A percentile compares a stretch with the other conserved stretches of the same genome.
phyloP scores from a whole-genome alignment of 345 rosid species.

The sweet orange (Citrus sinensis) region DVS_A1.0 CM039165.1:33911001-33911500 shows the following conservation, averaged over 20 bases:
- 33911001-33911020: too few relatives aligned
- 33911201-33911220: neutral
- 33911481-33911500: slow-evolving; percentile 52
- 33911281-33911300: slow-evolving; percentile 35
- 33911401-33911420: slow-evolving; percentile 73
- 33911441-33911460: slow-evolving; percentile 30
- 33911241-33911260: slow-evolving; percentile 48
- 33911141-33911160: neutral
- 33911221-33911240: slow-evolving; percentile 37
- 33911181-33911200: neutral
- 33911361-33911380: slow-evolving; percentile 74
- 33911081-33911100: neutral
- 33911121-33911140: neutral
- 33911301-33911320: slow-evolving; percentile 57
- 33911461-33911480: slow-evolving; percentile 39
- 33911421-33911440: slow-evolving; percentile 46
- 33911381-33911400: slow-evolving; percentile 79
- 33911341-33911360: slow-evolving; percentile 72
- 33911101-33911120: neutral
- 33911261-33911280: slow-evolving; percentile 47
- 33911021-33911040: too few relatives aligned
- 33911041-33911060: too few relatives aligned
- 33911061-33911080: too few relatives aligned
- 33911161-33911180: neutral
- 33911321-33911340: slow-evolving; percentile 29